Evolutionary conservation across 169 alveolate species (phyloP).

Genomic region (Eimeria maxima): DNA sequence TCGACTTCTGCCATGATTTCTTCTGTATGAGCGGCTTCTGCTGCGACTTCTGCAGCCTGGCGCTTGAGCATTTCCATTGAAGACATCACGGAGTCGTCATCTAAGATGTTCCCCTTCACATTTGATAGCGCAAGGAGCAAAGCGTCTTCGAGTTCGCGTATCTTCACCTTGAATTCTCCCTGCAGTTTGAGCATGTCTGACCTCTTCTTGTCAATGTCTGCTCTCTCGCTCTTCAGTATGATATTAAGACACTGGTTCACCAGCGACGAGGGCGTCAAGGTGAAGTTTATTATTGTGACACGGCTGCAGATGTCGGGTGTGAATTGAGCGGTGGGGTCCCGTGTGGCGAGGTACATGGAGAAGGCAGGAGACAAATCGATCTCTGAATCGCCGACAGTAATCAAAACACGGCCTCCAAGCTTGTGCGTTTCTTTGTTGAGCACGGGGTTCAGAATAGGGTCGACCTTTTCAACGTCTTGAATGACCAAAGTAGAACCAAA

Average conservation of each 20-base stretch:
- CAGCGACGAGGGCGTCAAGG: constrained; percentile 97
- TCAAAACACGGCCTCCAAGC: constrained; percentile 97
- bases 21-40: constrained; percentile 96
- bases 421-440: constrained; percentile 97
- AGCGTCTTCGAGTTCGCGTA: constrained; percentile 98
- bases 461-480: constrained; percentile 96
- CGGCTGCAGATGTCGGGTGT: constrained; percentile 99
- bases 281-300: constrained; percentile 98
- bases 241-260: constrained; percentile 96
- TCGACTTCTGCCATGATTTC: constrained; percentile 96
- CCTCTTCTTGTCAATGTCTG: constrained; percentile 98
- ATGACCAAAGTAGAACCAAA: constrained; percentile 97
- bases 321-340: constrained; percentile 97
- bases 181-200: constrained; percentile 96
- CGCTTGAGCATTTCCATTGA: constrained; percentile 93
- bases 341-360: constrained; percentile 96
- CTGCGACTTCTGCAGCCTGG: constrained; percentile 96
- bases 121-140: constrained; percentile 96
- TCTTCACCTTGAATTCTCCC: constrained; percentile 92
- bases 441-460: constrained; percentile 96
- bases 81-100: constrained; percentile 90
- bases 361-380: constrained; percentile 98
- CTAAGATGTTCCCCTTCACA: constrained; percentile 97
- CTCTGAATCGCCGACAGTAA: constrained; percentile 98
- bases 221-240: constrained; percentile 96